Percentiles rank a stretch among this genome's conserved stretches.
Evolutionary conservation across 257 asterid genomes (phyloP).

Genomic region (Striga asiatica): DNA sequence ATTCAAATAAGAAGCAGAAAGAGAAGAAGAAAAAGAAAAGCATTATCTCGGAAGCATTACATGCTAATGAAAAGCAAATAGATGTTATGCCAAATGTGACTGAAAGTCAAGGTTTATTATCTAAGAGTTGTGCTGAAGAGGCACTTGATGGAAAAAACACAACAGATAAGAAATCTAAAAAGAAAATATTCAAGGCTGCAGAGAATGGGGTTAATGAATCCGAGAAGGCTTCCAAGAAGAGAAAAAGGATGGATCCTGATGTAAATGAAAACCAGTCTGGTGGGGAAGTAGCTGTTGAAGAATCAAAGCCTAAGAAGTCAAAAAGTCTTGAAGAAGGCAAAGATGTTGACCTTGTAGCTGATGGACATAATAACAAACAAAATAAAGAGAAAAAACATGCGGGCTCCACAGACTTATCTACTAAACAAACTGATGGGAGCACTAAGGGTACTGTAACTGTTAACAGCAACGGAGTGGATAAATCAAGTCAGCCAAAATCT

Average conservation of each 20-base stretch:
- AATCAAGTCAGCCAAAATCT: slow-evolving; percentile 31
- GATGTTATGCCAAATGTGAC: slow-evolving; percentile 13
- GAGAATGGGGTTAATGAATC: slow-evolving; percentile 31
- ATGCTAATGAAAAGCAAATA: slow-evolving; percentile 17
- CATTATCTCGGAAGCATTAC: slow-evolving; percentile 16
- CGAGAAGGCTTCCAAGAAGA: slow-evolving; percentile 51
- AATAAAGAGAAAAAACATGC: slow-evolving; percentile 7
- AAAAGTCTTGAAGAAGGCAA: slow-evolving; percentile 33
- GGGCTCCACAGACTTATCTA: slow-evolving; percentile 8
- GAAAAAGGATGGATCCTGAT: slow-evolving; percentile 41
- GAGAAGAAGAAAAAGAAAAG: slow-evolving; percentile 40
- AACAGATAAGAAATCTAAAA: slow-evolving; percentile 18
- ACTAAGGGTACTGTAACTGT: slow-evolving; percentile 5
- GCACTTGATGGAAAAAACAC: background rate
- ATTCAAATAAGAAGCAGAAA: slow-evolving; percentile 24
- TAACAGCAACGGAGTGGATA: slow-evolving; percentile 23
- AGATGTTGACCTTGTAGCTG: slow-evolving; percentile 13
- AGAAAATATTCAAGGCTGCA: slow-evolving; percentile 21
- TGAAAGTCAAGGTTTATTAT: slow-evolving; percentile 13
- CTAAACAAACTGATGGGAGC: slow-evolving; percentile 16
- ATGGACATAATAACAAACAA: slow-evolving; percentile 16
- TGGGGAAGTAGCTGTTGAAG: slow-evolving; percentile 32
- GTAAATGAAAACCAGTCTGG: slow-evolving; percentile 34
- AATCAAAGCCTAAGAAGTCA: slow-evolving; percentile 54
- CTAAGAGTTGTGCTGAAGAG: slow-evolving; percentile 10